Evolutionary conservation across 2,329 filamentous ascomycete species (phyloP), one percentile per base, ranked within the genome.

Genomic region (Pyricularia pennisetigena): DNA sequence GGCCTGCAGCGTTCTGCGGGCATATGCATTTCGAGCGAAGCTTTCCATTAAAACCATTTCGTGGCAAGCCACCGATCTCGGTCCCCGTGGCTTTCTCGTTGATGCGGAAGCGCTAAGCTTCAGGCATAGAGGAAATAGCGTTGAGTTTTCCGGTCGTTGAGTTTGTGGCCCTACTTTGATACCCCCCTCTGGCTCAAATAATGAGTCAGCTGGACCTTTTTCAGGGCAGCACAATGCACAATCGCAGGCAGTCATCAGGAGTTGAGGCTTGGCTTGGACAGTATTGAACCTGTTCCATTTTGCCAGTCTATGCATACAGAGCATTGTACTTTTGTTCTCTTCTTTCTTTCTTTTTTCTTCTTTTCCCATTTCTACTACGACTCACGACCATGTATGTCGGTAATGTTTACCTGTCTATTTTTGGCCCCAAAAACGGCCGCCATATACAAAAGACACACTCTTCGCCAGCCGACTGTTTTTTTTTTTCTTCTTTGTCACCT

Each of bases 331-430:
- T 32, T 32, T 24, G 12, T 23, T 14, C 12, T 64, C 28, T 65
- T 65, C 41, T 41, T 30, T 8, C 16, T 9, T n/a, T 20, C 0
- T 16, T 16, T 26, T 26, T 10, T 65, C n/a, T 35, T 32, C 28
- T 16, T 28, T 29, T 5, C 59, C 59, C 23, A n/a, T 68, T 64
- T 24, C 28, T 59, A 29, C 41, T 35, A 68, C 67, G 67, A 68
- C 63, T 68, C 59, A 68, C 67, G 67, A 68, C 63, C 30, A 66
- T 28, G 28, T 64, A 68, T 64, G 54, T 67, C 66, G 67, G 61
- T 68, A 68, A 68, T 68, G 67, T 68, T 68, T 68, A 68, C 67
- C 67, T 68, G 67, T 68, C 59, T 68, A 68, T 68, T 68, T 67
- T 57, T 28, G 41, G 32, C 30, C 63, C 41, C 2, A 30, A 67